Conservation (phyloP, 352 stramenopile genomes). For the Elongisporangium anandrum region DNA sequence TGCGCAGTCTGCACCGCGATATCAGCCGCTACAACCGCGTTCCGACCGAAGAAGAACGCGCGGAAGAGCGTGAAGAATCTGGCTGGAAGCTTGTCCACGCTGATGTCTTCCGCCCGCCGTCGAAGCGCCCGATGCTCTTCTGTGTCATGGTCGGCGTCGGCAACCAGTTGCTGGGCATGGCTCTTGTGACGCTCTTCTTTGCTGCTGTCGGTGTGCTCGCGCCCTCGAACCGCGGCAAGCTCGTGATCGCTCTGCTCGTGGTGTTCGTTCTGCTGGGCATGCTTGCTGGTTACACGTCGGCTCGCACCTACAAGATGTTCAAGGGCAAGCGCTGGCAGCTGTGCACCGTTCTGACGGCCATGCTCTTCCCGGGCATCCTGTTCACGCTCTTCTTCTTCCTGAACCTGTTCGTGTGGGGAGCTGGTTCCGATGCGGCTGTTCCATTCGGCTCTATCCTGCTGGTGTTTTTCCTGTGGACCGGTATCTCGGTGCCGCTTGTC, state of each 20-base stretch:
- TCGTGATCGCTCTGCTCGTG: slow-evolving; percentile 97
- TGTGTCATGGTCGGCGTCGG: slow-evolving; percentile 97
- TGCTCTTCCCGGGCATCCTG: slow-evolving; percentile 96
- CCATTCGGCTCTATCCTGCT: slow-evolving; percentile 97
- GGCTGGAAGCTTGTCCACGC: slow-evolving; percentile 99
- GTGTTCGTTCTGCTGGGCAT: slow-evolving; percentile 97
- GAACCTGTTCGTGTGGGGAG: slow-evolving; percentile 95
- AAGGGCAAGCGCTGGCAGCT: slow-evolving; percentile 98
- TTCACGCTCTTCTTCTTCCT: slow-evolving; percentile 97
- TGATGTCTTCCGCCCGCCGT: slow-evolving; percentile 97
- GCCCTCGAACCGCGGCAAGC: slow-evolving; percentile 95
- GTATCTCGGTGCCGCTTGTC: slow-evolving; percentile 97
- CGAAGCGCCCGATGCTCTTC: slow-evolving; percentile 95
- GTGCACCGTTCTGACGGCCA: slow-evolving; percentile 93
- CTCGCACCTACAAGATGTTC: slow-evolving; percentile 99
- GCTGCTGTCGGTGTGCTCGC: slow-evolving; percentile 95
- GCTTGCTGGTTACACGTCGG: slow-evolving; percentile 94
- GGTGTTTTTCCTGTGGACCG: slow-evolving; percentile 98
- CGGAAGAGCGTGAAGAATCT: slow-evolving; percentile 97
- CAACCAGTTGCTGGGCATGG: slow-evolving; percentile 96
- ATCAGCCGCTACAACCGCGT: slow-evolving; percentile 98
- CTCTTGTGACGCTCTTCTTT: slow-evolving; percentile 96
- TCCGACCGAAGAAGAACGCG: slow-evolving; percentile 94
- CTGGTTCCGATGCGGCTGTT: slow-evolving; percentile 92
- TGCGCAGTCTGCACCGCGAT: slow-evolving; percentile 97